Evolutionary conservation across 768 basidiomycete species (phyloP), one percentile per base, ranked within the genome.

Genomic region (Cystofilobasidium ferigula): DNA sequence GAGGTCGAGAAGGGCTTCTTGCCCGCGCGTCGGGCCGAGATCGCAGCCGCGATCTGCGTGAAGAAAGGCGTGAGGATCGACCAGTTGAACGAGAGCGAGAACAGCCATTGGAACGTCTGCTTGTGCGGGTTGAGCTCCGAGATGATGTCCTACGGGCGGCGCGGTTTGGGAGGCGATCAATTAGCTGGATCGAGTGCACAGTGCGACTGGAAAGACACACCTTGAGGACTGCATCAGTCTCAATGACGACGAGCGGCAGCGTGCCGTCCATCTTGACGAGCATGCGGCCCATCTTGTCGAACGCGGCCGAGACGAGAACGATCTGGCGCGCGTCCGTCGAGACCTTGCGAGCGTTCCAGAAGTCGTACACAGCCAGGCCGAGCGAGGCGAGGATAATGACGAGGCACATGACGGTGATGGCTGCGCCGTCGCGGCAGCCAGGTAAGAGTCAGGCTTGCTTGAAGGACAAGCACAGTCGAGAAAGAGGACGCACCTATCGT

Each of bases 81-180:
- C 76, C 76, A 77, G 69, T 75, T 72, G 71, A 75, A 76, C 1
- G 75, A 72, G 24, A 77, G 70, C 36, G 72, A 71, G 71, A 73
- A 77, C 6, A 77, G 70, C 76, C 76, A 77, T 61, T 76, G 76
- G 73, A 76, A 77, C 8, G 73, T 74, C n/a, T 73, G 68, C 57
- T 71, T 70, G n/a, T 71, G 70, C 28, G 74, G 74, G 57, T 76
- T 75, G 14, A 76, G 73, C 62, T 76, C 72, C 36, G 65, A 64
- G 30, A 75, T 61, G 28, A 76, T 68, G 61, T 71, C 68, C 74
- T 75, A 62, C 36, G 10, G 5, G 22, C 24, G 34, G 47, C 65
- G 22, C 40, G 35, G 28, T 20, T 13, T 7, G 61, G 14, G 43
- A 54, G 26, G 14, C 34, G 30, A 32, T 32, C 28, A 12, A 30